phyloP scores from a whole-genome alignment of 2,329 filamentous ascomycete species.

The Pseudogymnoascus sp. region DNA sequence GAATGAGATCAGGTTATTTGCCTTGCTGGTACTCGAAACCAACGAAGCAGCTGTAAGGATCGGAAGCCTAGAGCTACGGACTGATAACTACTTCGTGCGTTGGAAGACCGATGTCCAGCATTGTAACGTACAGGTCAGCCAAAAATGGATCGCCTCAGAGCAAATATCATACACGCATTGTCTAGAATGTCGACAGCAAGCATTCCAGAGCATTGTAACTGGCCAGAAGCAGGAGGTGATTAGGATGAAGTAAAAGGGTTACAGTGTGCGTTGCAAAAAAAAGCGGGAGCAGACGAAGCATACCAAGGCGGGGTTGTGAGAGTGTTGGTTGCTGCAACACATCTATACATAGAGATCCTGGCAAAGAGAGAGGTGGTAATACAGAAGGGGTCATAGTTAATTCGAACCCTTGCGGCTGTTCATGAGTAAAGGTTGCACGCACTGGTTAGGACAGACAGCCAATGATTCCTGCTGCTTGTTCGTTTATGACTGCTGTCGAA shows the following conservation, averaged over 20 bases:
- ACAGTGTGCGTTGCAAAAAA: not conserved
- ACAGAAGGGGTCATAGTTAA: not conserved
- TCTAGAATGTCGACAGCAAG: not conserved
- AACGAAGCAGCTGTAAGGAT: not conserved
- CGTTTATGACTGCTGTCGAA: too few species aligned
- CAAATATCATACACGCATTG: not conserved
- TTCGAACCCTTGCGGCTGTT: not conserved
- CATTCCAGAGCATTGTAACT: not conserved
- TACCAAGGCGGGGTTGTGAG: too few species aligned
- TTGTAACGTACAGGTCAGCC: not conserved
- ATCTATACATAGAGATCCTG: constrained; percentile 22
- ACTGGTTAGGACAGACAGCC: too few species aligned
- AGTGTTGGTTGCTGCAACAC: constrained; percentile 5
- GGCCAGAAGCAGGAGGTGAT: not conserved
- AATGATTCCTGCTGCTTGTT: too few species aligned
- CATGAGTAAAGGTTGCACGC: not conserved
- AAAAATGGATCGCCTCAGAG: not conserved
- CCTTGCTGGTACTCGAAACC: not conserved
- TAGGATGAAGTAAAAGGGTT: not conserved
- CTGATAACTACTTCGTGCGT: not conserved
- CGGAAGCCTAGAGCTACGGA: not conserved
- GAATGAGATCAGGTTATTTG: not conserved
- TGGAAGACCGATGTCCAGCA: not conserved
- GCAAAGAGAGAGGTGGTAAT: constrained; percentile 10
- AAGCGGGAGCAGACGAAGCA: too few species aligned